Evolutionary conservation across 2,329 filamentous ascomycete genomes (phyloP).

Genomic region (Podosphaera leucotricha): DNA sequence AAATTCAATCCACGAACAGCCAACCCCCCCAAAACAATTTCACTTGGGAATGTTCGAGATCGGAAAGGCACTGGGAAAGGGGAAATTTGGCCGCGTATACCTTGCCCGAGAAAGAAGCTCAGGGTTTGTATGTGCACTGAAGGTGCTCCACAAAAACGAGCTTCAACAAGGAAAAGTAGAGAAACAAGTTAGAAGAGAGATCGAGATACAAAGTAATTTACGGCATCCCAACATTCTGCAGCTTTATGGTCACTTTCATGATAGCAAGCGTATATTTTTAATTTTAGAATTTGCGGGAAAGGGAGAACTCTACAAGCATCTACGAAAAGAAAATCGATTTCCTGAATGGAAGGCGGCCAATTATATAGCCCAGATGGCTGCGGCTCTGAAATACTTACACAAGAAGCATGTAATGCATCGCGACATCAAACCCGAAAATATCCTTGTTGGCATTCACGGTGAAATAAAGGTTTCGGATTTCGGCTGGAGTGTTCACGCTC

Average conservation of each 20-base stretch:
- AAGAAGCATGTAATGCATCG: conserved; percentile 88
- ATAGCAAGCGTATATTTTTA: conserved; percentile 89
- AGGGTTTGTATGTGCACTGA: conserved; percentile 83
- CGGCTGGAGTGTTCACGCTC: conserved; percentile 81
- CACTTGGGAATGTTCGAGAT: conserved; percentile 59
- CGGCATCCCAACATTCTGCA: conserved; percentile 96
- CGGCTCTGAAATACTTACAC: conserved; percentile 84
- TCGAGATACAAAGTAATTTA: conserved; percentile 89
- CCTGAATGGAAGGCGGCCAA: conserved; percentile 72
- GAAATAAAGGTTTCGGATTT: conserved; percentile 93
- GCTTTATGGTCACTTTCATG: conserved; percentile 94
- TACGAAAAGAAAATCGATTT: conserved; percentile 89
- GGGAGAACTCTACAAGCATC: conserved; percentile 87
- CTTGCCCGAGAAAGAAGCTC: conserved; percentile 77
- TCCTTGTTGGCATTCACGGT: conserved; percentile 71
- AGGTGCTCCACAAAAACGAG: conserved; percentile 93
- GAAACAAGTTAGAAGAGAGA: conserved; percentile 69
- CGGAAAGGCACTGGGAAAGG: conserved; percentile 77
- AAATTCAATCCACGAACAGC: conserved; percentile 30
- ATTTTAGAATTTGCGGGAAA: conserved; percentile 96
- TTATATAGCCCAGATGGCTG: conserved; percentile 96
- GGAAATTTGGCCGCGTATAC: conserved; percentile 83
- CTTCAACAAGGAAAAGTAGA: conserved; percentile 97
- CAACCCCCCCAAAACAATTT: conserved; percentile 35
- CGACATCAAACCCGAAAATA: conserved; percentile 95